Conservation (phyloP, 768 basidiomycete genomes). For the Mycena sanguinolenta region DNA sequence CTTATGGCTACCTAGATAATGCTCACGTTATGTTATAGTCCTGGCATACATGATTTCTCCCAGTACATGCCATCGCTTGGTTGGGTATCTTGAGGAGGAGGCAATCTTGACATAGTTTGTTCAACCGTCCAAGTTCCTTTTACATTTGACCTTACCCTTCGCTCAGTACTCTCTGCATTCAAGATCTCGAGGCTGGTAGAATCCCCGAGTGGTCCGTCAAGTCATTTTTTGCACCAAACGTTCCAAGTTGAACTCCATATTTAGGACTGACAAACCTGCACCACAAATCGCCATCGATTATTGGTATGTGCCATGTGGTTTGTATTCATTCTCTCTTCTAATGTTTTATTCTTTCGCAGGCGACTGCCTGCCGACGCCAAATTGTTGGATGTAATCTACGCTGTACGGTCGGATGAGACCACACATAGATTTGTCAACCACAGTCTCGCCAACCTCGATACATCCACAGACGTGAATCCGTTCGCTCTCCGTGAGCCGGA, state of each 20-base stretch:
- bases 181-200: slow-evolving; percentile 84
- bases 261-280: slow-evolving; percentile 76
- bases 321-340: too few species aligned
- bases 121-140: not conserved
- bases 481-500: slow-evolving; percentile 91
- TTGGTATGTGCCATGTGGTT: slow-evolving; percentile 56
- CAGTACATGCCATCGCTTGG: slow-evolving; percentile 88
- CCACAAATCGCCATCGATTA: slow-evolving; percentile 95
- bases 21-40: slow-evolving; percentile 56
- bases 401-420: slow-evolving; percentile 93
- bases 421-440: slow-evolving; percentile 98
- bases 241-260: slow-evolving; percentile 1
- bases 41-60: slow-evolving; percentile 84
- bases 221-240: not conserved
- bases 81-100: slow-evolving; percentile 94
- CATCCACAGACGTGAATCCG: slow-evolving; percentile 85
- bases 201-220: slow-evolving; percentile 80
- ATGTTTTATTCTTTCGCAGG: slow-evolving; percentile 51
- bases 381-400: slow-evolving; percentile 90
- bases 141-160: not conserved
- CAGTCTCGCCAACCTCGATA: slow-evolving; percentile 88
- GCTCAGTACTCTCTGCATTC: slow-evolving; percentile 81
- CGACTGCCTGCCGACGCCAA: slow-evolving; percentile 79
- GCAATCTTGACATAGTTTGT: slow-evolving; percentile 92
- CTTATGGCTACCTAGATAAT: not conserved